Base-by-base conservation (phyloP, 768 basidiomycete species). In the Grammothele lineata region DNA sequence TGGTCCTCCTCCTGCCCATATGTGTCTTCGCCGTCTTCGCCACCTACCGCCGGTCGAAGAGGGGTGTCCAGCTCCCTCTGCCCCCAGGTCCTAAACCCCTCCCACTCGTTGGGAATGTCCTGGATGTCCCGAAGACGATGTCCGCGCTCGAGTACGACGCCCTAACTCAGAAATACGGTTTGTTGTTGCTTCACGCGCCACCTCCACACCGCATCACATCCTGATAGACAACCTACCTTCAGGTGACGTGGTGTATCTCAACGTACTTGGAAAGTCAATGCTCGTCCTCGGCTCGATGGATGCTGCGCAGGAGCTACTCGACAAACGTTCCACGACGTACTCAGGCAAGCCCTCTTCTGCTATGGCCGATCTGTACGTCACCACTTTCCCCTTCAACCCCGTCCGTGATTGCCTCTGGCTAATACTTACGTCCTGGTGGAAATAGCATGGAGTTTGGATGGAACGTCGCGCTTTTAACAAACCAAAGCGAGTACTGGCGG, bases 321-420 rank as follows among this genome's bases (percentile, higher is more conserved):
- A 71, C 22, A 75, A 70, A 50, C 57, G 67, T 26, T 70, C 71
- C 0, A 42, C 65, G 7, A 68, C 68, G n/a, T 75, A 74, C 54
- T 73, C 71, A 0, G 67, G 67, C 52, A 58, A 73, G 18, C 40
- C 35, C 35, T 37, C 30, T 11, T 48, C 41, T 3, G 25, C 47
- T 4, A 33, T 48, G 3, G 27, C 33, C 11, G 10, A 19, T n/a
- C 22, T 48, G 47, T 48, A 24, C 26, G 47, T 23, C 46, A 42
- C 42, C 24, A 26, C 38, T 26, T n/a, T 2, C 17, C n/a, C 9
- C 8, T 10, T 23, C 37, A n/a, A 4, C 17, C 14, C 5, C 24
- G 18, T 12, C 18, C 39, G 10, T 2, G 4, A 12, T 23, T 24
- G 39, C 24, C 37, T 9, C 3, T 21, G 4, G 8, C 2, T 14